These are phyloP conservation scores for Citropsis articulata DNA, from an alignment of 345 rosid species.

Conservation along the genomic window DNA sequence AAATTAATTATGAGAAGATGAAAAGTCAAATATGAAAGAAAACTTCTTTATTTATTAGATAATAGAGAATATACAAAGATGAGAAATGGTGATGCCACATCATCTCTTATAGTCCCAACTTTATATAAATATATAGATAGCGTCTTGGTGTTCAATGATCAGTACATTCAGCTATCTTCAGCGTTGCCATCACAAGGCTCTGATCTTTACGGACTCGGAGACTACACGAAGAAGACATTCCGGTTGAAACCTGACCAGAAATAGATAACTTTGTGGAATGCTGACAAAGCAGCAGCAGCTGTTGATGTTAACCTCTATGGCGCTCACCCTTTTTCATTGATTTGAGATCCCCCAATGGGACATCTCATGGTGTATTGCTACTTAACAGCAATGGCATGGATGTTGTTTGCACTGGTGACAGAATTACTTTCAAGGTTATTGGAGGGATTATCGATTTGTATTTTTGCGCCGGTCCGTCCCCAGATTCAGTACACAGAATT, in stretches of 20 bases:
- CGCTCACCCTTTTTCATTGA: not conserved
- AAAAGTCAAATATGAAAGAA: too few species aligned
- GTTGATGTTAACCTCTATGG: not conserved
- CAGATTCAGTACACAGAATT: not conserved
- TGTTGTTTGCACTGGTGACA: not conserved
- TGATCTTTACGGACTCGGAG: not conserved
- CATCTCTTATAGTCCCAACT: too few species aligned
- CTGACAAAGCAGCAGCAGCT: not conserved
- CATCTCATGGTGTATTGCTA: not conserved
- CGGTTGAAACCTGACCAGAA: not conserved
- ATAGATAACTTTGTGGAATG: not conserved
- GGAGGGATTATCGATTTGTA: not conserved
- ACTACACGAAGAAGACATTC: not conserved
- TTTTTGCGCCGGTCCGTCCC: not conserved
- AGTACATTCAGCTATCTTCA: not conserved
- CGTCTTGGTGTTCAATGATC: not conserved
- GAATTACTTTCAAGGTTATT: not conserved
- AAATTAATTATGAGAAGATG: too few species aligned
- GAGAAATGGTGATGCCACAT: too few species aligned
- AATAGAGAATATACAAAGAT: too few species aligned
- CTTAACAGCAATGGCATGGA: slow-evolving; percentile 9
- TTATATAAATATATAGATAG: too few species aligned
- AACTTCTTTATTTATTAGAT: too few species aligned
- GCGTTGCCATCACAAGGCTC: not conserved
- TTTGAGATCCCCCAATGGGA: not conserved